Evolutionary conservation across 2,329 filamentous ascomycete genomes (phyloP).

Genomic region (Diaporthe velutina): DNA sequence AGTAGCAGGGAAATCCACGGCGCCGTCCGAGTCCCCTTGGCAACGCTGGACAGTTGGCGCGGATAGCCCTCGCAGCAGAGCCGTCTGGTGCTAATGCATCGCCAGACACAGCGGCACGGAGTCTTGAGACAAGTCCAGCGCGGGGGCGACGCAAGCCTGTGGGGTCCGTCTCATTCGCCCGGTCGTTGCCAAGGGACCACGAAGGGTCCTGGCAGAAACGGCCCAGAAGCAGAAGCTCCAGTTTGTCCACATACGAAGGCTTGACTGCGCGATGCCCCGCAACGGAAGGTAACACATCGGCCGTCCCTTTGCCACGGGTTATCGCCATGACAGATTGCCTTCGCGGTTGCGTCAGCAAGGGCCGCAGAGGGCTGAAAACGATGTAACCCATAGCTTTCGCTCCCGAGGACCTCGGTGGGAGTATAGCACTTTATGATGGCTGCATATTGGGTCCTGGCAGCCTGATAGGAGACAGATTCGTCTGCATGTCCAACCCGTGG

Average conservation of each 20-base stretch:
- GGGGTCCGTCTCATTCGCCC: background rate
- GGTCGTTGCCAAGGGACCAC: background rate
- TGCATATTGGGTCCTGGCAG: background rate
- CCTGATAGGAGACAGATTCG: background rate
- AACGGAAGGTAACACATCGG: background rate
- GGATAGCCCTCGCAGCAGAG: constrained; percentile 3
- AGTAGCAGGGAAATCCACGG: background rate
- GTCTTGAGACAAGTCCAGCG: constrained; percentile 8
- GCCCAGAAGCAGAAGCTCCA: constrained; percentile 15
- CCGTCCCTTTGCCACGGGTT: constrained; percentile 1
- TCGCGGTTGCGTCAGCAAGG: constrained; percentile 18
- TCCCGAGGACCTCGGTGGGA: background rate
- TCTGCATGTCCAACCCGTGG: background rate
- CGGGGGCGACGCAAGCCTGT: constrained; percentile 14
- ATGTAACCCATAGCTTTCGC: constrained; percentile 10
- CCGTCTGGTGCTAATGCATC: constrained; percentile 18
- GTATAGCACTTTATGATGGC: background rate
- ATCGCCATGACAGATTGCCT: constrained; percentile 1
- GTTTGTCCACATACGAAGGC: constrained; percentile 18
- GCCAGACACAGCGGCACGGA: background rate
- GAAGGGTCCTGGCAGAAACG: background rate
- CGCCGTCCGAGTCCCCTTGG: background rate
- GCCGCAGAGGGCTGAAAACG: constrained; percentile 30
- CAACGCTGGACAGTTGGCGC: background rate
- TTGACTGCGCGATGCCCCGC: constrained; percentile 4